phyloP scores from a whole-genome alignment of 345 rosid genomes.

The Draba incana region DNA sequence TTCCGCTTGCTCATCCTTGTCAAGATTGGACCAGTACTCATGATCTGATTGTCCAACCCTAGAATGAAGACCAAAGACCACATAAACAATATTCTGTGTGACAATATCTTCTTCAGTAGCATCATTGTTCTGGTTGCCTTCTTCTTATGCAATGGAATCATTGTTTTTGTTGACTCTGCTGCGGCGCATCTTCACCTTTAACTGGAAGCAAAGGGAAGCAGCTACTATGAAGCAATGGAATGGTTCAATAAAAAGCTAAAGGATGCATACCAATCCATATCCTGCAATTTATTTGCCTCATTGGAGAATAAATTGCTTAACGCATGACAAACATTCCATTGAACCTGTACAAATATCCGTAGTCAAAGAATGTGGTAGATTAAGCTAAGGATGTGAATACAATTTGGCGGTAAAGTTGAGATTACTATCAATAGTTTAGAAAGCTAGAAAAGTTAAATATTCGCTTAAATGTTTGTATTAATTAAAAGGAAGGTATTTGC shows the following conservation, averaged over 20 bases:
- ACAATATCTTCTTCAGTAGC: not conserved
- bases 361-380: constrained; percentile 17
- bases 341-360: constrained; percentile 65
- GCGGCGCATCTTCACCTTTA: constrained; percentile 10
- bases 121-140: too few species aligned
- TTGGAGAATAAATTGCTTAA: constrained; percentile 83
- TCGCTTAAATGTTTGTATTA: too few species aligned
- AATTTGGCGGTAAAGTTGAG: too few species aligned
- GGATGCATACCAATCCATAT: constrained; percentile 78
- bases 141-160: too few species aligned
- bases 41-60: constrained; percentile 48
- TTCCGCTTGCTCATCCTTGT: constrained; percentile 52
- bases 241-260: constrained; percentile 30
- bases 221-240: constrained; percentile 69
- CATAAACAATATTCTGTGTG: constrained; percentile 46
- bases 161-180: not conserved
- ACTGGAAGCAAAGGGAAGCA: constrained; percentile 69
- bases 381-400: not conserved
- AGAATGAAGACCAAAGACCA: constrained; percentile 56
- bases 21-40: constrained; percentile 55
- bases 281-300: constrained; percentile 68
- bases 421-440: too few species aligned
- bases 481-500: too few species aligned
- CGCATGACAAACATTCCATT: constrained; percentile 97
- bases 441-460: too few species aligned